Base-by-base conservation (phyloP, 1,139 yeast genomes). In the Yamadazyma sp. region DNA sequence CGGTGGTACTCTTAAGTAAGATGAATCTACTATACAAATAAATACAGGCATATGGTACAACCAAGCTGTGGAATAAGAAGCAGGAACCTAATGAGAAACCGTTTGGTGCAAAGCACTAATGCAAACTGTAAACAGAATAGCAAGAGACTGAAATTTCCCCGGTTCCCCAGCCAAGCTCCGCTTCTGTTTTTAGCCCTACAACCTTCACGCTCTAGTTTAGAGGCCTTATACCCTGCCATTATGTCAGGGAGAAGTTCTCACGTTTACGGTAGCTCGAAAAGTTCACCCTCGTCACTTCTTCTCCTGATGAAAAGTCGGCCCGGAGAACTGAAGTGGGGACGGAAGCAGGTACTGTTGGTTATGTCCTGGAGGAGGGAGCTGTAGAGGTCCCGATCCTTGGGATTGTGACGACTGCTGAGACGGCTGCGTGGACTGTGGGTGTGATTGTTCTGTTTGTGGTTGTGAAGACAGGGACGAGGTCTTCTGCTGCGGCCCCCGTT, bases 281-380 rank as follows among this genome's bases (percentile, higher is more conserved):
- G n/a, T n/a, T n/a, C n/a, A n/a, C n/a, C n/a, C n/a, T n/a, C n/a
- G n/a, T n/a, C n/a, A n/a, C 28, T 41, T 35, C 26, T 31, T 22
- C 12, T 38, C 23, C 20, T 28, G 31, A n/a, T 15, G 31, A 23
- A 35, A 7, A 30, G 38, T 31, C 39, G 49, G 4, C 45, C 48
- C 49, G 3, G 46, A 45, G 29, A 44, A 48, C 32, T 47, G 51
- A 4, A 47, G 36, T 12, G 53, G 51, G 2, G 53, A 48, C 22
- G 51, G 48, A 23, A 44, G 36, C 58, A 27, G 55, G 42, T 32
- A 61, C 42, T 24, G 45, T 17, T 27, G 31, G 20, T 8, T 28
- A 12, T 11, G 15, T 5, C 31, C 31, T 11, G 31, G 31, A 14
- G 31, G 31, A 4, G 31, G 31, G 3, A 28, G 20, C 5, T 28